phyloP scores from a whole-genome alignment of 2,329 filamentous ascomycete species.

The Karstenula rhodostoma region DNA sequence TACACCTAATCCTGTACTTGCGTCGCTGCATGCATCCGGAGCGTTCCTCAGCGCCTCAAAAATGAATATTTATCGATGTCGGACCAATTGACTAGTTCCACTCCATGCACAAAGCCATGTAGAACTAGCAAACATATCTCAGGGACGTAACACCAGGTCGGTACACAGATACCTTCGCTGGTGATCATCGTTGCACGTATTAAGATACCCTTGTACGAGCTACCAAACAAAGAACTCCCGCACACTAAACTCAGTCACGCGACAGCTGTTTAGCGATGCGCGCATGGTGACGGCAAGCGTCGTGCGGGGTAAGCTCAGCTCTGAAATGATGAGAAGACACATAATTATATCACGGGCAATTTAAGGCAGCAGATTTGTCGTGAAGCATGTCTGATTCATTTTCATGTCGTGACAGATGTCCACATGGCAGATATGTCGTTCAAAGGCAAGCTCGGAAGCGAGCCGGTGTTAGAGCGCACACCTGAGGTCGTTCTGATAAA shows the following conservation, averaged over 20 bases:
- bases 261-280: background rate
- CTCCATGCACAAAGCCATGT: background rate
- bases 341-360: slow-evolving; percentile 22
- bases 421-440: slow-evolving; percentile 46
- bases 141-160: no score
- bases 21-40: background rate
- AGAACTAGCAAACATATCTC: no score
- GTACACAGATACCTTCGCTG: no score
- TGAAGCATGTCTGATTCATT: slow-evolving; percentile 48
- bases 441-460: slow-evolving; percentile 45
- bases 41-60: background rate
- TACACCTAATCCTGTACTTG: slow-evolving; percentile 15
- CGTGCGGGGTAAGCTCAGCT: slow-evolving; percentile 14
- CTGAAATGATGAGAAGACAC: background rate
- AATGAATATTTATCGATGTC: background rate
- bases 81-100: background rate
- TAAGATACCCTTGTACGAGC: no score
- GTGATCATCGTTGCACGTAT: no score
- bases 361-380: slow-evolving; percentile 34
- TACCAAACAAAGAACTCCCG: background rate
- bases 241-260: background rate
- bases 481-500: slow-evolving; percentile 42
- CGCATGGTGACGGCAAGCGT: slow-evolving; percentile 5
- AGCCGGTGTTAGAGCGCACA: slow-evolving; percentile 50
- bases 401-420: slow-evolving; percentile 36